These are phyloP conservation scores for Termitomyces sp. DNA, from an alignment of 768 basidiomycete genomes.

Conservation along the genomic window DNA sequence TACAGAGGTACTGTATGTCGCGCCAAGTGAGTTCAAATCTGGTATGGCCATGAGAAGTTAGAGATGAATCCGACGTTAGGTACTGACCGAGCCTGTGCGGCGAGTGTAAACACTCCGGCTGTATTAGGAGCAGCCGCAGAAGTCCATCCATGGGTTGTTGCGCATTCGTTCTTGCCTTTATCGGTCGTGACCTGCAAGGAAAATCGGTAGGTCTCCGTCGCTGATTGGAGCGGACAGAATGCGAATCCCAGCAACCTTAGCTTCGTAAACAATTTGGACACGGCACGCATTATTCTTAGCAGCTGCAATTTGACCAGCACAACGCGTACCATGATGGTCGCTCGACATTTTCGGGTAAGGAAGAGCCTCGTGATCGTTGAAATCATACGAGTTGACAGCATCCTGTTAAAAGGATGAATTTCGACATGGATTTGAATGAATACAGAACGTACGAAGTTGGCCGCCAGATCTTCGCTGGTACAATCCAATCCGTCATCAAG, in stretches of 20 bases:
- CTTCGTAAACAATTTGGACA: constrained; percentile 86
- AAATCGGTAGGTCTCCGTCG: constrained; percentile 35
- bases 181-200: constrained; percentile 83
- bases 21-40: constrained; percentile 98
- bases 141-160: constrained; percentile 88
- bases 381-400: constrained; percentile 88
- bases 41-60: background rate
- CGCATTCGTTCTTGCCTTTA: constrained; percentile 77
- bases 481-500: constrained; percentile 97
- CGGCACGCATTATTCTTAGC: constrained; percentile 91
- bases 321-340: constrained; percentile 96
- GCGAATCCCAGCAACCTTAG: constrained; percentile 91
- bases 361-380: constrained; percentile 85
- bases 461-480: constrained; percentile 76
- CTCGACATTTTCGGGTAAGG: constrained; percentile 83
- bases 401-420: constrained; percentile 42
- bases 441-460: constrained; percentile 78
- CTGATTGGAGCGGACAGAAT: constrained; percentile 92
- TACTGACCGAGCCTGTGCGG: constrained; percentile 74
- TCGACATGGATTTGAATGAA: background rate
- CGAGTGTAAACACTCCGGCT: constrained; percentile 87
- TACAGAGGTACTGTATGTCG: constrained; percentile 87
- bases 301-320: constrained; percentile 95
- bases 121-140: constrained; percentile 98
- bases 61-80: constrained; percentile 2